Base-by-base conservation (phyloP, 78 protist species). In the Dictyostelium firmibasis region DNA sequence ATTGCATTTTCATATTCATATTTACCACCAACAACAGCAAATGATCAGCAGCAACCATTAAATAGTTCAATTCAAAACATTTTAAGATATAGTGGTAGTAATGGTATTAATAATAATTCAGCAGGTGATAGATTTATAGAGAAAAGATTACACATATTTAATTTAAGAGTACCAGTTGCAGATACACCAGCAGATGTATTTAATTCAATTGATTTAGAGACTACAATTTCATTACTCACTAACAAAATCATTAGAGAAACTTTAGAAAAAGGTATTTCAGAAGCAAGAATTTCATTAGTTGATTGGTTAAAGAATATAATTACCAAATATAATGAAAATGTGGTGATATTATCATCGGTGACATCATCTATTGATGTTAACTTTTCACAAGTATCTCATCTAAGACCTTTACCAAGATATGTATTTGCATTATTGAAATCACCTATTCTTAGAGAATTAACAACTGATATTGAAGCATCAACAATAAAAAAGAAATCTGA, bases 1-100 rank as follows among this genome's bases (percentile, higher is more conserved):
- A 79, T 88, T 62, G 93, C 81, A 57, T 88, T 78, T 43, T 88
- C 93, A 14, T 88, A 88, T 64, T 36, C 85, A 25, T 88, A 79
- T 44, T 43, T 85, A 35, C 41, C 69, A 70, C 83, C 92, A 85
- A 27, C 20, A 16, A 44, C 76, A n/a, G 23, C 25, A 4, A 29
- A 44, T 44, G 23, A 78, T 78, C 85, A 50, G 16, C 18, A 1
- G 16, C 62, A 78, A 33, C 11, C 38, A 29, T 25, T 43, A 62
- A 84, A 31, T 53, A 8, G 5, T n/a, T 7, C 11, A 84, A 70
- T 4, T 70, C 11, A 31, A 14, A 33, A 13, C 18, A 31, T 72
- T 29, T 33, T 72, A 33, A 33, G 16, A 31, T 29, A 33, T 4
- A 72, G 79, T 72, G 79, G 44, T 72, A 41, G n/a, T 84, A 43